These are phyloP conservation scores for Eucalyptus coolabah DNA, from an alignment of 345 rosid species.

Conservation along the genomic window DNA sequence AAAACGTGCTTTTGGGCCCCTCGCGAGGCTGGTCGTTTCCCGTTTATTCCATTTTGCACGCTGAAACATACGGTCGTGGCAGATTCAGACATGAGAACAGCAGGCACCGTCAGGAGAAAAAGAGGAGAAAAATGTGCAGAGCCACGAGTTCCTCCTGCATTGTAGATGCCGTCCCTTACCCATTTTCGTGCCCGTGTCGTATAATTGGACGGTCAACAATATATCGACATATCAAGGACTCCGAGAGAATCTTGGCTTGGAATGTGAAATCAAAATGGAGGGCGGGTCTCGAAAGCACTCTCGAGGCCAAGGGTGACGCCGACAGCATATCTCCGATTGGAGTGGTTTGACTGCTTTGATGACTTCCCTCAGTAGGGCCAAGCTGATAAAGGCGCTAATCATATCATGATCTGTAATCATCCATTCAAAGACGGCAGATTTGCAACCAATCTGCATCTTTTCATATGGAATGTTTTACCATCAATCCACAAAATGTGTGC, in stretches of 20 bases:
- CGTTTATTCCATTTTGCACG: background rate
- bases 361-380: background rate
- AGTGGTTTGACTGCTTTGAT: background rate
- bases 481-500: background rate
- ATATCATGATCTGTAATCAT: background rate
- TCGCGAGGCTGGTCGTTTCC: background rate
- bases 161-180: background rate
- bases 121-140: background rate
- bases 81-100: background rate
- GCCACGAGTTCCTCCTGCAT: background rate
- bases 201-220: background rate
- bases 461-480: background rate
- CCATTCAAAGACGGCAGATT: background rate
- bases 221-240: background rate
- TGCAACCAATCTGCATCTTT: background rate
- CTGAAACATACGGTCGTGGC: background rate
- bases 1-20: background rate
- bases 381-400: background rate
- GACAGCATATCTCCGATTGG: background rate
- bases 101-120: background rate
- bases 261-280: background rate
- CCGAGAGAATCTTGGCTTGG: background rate
- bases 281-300: background rate
- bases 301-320: background rate
- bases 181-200: background rate